Conservation (phyloP, 2,329 filamentous ascomycete genomes). For the Talaromyces verruculosus region DNA sequence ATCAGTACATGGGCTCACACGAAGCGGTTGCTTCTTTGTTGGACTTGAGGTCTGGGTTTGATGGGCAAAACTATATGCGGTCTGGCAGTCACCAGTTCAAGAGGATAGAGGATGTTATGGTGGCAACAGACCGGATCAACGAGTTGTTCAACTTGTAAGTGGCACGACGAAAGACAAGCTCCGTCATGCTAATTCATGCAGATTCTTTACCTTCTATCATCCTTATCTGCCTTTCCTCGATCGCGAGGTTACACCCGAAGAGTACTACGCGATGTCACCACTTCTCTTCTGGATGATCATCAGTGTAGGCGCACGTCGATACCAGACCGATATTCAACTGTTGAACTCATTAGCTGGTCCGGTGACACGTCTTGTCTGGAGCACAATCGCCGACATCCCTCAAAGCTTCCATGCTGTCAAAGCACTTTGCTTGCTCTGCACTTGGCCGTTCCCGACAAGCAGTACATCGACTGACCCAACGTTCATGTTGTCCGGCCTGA, state of each 20-base stretch:
- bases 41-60: slow-evolving; percentile 50
- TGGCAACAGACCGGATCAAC: slow-evolving; percentile 44
- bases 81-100: slow-evolving; percentile 53
- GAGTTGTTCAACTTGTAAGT: slow-evolving; percentile 49
- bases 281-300: slow-evolving; percentile 69
- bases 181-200: slow-evolving; percentile 34
- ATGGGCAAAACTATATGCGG: slow-evolving; percentile 45
- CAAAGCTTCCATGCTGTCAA: slow-evolving; percentile 66
- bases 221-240: slow-evolving; percentile 65
- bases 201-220: slow-evolving; percentile 65
- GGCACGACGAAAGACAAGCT: not conserved
- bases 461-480: slow-evolving; percentile 65
- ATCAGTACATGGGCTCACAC: slow-evolving; percentile 49
- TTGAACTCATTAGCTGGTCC: slow-evolving; percentile 55
- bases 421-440: slow-evolving; percentile 62
- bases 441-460: slow-evolving; percentile 64
- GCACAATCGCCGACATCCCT: slow-evolving; percentile 59
- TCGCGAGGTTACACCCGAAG: slow-evolving; percentile 53
- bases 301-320: slow-evolving; percentile 61
- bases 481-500: slow-evolving; percentile 64
- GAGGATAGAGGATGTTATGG: slow-evolving; percentile 54
- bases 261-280: slow-evolving; percentile 59
- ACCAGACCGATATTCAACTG: slow-evolving; percentile 54
- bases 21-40: slow-evolving; percentile 53
- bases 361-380: slow-evolving; percentile 60